These are phyloP conservation scores for Mrakia frigida DNA, from an alignment of 768 basidiomycete species.

Conservation along the genomic window DNA sequence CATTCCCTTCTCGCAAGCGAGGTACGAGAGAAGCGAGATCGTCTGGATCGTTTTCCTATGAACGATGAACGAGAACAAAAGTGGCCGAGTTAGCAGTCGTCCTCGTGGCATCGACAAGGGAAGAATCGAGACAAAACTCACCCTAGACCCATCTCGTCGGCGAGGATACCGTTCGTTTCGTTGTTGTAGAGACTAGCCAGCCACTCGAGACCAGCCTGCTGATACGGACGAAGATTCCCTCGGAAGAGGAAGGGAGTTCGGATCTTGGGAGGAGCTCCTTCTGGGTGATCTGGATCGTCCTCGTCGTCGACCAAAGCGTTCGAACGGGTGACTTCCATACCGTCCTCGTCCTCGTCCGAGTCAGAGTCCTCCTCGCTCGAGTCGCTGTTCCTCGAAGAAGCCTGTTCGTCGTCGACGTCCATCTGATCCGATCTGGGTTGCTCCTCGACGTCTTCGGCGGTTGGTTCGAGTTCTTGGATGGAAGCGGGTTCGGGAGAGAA, in stretches of 20 bases:
- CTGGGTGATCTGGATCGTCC: not conserved
- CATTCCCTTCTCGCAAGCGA: slow-evolving; percentile 46
- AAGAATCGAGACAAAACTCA: slow-evolving; percentile 49
- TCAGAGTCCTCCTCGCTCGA: slow-evolving; percentile 47
- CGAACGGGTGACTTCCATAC: not conserved
- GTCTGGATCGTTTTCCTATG: slow-evolving; percentile 47
- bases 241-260: slow-evolving; percentile 47
- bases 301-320: not conserved
- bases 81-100: not conserved
- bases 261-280: slow-evolving; percentile 12
- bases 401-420: slow-evolving; percentile 51
- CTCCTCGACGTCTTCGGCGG: slow-evolving; percentile 34
- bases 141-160: slow-evolving; percentile 95
- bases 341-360: not conserved
- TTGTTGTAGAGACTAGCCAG: slow-evolving; percentile 48
- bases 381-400: slow-evolving; percentile 72
- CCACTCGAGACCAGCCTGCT: slow-evolving; percentile 50
- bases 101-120: not conserved
- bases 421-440: slow-evolving; percentile 54
- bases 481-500: slow-evolving; percentile 10
- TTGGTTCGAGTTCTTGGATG: slow-evolving; percentile 1
- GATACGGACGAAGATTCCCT: slow-evolving; percentile 49
- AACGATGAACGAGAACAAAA: slow-evolving; percentile 30
- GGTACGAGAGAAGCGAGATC: slow-evolving; percentile 45
- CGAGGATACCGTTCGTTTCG: slow-evolving; percentile 50